Conservation (phyloP, 441 rosid genomes). For the Flueggea neowawraea region DNA sequence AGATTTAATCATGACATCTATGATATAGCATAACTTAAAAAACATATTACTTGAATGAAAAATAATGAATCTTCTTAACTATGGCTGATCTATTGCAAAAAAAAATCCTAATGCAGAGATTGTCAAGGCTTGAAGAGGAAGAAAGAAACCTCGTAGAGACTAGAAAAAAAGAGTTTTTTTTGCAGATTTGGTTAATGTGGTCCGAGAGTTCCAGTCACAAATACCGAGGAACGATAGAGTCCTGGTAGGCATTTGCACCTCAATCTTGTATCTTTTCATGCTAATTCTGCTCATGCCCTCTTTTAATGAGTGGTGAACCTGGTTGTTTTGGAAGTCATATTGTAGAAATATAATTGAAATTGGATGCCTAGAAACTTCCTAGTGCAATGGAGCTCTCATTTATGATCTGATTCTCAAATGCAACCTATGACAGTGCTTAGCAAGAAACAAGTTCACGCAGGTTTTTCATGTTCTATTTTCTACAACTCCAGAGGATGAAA, state of each 20-base stretch:
- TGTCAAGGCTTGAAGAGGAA: slow-evolving; percentile 86
- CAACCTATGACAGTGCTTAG: not conserved
- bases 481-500: slow-evolving; percentile 11
- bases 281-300: not conserved
- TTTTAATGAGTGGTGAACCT: not conserved
- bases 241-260: slow-evolving; percentile 50
- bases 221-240: slow-evolving; percentile 89
- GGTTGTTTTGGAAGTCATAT: too few species aligned
- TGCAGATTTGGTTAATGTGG: slow-evolving; percentile 83
- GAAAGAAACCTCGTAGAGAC: slow-evolving; percentile 79
- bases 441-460: slow-evolving; percentile 7
- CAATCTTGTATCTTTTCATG: not conserved
- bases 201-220: slow-evolving; percentile 89
- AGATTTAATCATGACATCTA: too few species aligned
- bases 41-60: not conserved
- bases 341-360: too few species aligned
- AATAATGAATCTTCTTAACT: not conserved
- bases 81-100: not conserved
- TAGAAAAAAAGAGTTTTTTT: slow-evolving; percentile 88
- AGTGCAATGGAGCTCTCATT: too few species aligned
- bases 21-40: too few species aligned
- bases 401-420: too few species aligned
- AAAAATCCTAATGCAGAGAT: slow-evolving; percentile 55
- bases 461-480: slow-evolving; percentile 8
- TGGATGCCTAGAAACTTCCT: too few species aligned